Conservation (phyloP, 768 basidiomycete species). For the Tylopilus subfusipes region DNA sequence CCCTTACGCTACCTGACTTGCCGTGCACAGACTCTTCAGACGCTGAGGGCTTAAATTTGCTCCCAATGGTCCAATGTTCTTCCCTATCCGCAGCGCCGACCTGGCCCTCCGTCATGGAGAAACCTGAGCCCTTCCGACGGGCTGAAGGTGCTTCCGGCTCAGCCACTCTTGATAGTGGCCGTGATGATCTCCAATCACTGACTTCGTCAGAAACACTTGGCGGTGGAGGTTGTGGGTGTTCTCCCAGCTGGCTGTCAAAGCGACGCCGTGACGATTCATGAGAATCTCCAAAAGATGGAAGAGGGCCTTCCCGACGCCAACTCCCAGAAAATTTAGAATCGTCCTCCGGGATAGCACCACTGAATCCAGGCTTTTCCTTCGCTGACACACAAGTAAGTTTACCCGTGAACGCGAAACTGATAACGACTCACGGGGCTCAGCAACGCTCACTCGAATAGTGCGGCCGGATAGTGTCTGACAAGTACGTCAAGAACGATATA, state of each 20-base stretch:
- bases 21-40: slow-evolving; percentile 37
- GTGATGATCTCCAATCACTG: slow-evolving; percentile 70
- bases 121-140: slow-evolving; percentile 58
- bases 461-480: slow-evolving; percentile 69
- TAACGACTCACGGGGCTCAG: slow-evolving; percentile 80
- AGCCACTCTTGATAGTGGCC: slow-evolving; percentile 35
- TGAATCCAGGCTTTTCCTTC: slow-evolving; percentile 66
- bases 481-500: background rate
- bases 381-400: slow-evolving; percentile 42
- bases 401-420: background rate
- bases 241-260: slow-evolving; percentile 50
- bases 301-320: slow-evolving; percentile 87
- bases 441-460: slow-evolving; percentile 86
- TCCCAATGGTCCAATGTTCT: slow-evolving; percentile 72
- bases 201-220: slow-evolving; percentile 56
- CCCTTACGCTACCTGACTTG: slow-evolving; percentile 45
- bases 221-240: slow-evolving; percentile 42
- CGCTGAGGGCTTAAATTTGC: slow-evolving; percentile 62
- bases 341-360: slow-evolving; percentile 53
- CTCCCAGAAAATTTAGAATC: slow-evolving; percentile 78
- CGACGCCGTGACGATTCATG: slow-evolving; percentile 65
- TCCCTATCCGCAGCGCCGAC: slow-evolving; percentile 67
- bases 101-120: slow-evolving; percentile 43
- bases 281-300: slow-evolving; percentile 62
- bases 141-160: slow-evolving; percentile 48